Conservation (phyloP, 495 filamentous ascomycete genomes). For the Sporormia fimetaria region DNA sequence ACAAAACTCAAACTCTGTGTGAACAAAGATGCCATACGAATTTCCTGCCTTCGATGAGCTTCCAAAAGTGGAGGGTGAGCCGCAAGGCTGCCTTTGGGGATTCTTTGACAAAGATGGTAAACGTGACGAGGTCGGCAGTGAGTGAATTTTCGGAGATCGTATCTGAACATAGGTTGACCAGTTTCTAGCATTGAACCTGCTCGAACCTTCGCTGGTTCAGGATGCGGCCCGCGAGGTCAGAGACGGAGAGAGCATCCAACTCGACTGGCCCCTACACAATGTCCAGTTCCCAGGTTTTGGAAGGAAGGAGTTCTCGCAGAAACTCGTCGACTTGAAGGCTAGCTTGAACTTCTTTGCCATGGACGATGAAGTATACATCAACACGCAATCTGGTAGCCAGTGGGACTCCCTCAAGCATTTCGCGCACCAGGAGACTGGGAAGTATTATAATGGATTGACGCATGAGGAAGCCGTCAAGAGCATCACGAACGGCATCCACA, state of each 20-base stretch:
- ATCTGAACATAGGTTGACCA: constrained; percentile 1
- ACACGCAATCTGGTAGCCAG: constrained; percentile 38
- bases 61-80: constrained; percentile 47
- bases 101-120: constrained; percentile 51
- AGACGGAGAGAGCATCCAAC: constrained; percentile 39
- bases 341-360: constrained; percentile 21
- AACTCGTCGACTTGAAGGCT: constrained; percentile 38
- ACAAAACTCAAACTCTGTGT: too few species aligned
- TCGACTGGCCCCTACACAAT: constrained; percentile 37
- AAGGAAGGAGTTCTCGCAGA: constrained; percentile 43
- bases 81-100: constrained; percentile 56
- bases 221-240: constrained; percentile 41
- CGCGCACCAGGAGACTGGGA: constrained; percentile 37
- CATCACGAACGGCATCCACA: constrained; percentile 21
- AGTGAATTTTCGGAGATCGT: not conserved
- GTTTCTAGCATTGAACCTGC: constrained; percentile 36
- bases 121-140: constrained; percentile 46
- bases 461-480: constrained; percentile 9
- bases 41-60: constrained; percentile 45
- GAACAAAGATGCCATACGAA: too few species aligned
- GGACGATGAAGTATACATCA: constrained; percentile 38
- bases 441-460: constrained; percentile 44
- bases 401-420: constrained; percentile 34
- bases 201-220: constrained; percentile 43
- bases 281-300: constrained; percentile 34